phyloP scores from a whole-genome alignment of 352 stramenopile species.

The Phytophthora pseudosyringae region DNA sequence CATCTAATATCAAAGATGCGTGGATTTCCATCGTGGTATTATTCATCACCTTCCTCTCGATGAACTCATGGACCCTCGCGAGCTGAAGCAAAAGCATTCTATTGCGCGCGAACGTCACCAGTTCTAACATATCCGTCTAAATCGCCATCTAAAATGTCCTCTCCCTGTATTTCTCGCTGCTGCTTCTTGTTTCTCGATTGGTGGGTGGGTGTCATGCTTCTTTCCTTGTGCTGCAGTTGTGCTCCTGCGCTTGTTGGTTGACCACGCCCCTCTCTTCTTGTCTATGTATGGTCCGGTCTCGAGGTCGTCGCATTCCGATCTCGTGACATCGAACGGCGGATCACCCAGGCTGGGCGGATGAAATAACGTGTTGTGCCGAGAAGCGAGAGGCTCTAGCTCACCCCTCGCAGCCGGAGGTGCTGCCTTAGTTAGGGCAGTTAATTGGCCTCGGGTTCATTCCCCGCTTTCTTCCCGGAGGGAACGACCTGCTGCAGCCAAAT shows the following conservation, averaged over 20 bases:
- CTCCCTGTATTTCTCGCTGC: conserved; percentile 36
- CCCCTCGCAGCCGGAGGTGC: conserved; percentile 7
- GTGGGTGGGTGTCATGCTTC: conserved; percentile 7
- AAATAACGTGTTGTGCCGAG: conserved; percentile 22
- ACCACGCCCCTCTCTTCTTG: conserved; percentile 25
- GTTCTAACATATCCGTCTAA: conserved; percentile 62
- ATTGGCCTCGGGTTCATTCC: conserved; percentile 62
- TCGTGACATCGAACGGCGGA: conserved; percentile 24
- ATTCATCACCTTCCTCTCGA: too few relatives aligned
- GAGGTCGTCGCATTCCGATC: conserved; percentile 38
- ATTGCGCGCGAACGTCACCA: conserved; percentile 52
- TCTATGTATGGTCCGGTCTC: conserved; percentile 37
- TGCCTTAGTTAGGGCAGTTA: conserved; percentile 33
- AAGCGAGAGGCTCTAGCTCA: conserved; percentile 20
- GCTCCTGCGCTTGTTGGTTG: conserved; percentile 12
- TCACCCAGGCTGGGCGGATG: conserved; percentile 25
- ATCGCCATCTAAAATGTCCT: conserved; percentile 52
- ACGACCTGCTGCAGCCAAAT: conserved; percentile 98
- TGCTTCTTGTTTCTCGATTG: conserved; percentile 33
- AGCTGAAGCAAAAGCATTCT: conserved; percentile 51
- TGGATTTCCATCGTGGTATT: too few relatives aligned
- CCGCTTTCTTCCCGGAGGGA: conserved; percentile 71
- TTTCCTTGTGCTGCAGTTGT: conserved; percentile 19
- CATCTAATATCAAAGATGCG: background rate
- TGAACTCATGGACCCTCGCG: background rate